Conservation (phyloP, 129 eudicot species). For the Centella asiatica region DNA sequence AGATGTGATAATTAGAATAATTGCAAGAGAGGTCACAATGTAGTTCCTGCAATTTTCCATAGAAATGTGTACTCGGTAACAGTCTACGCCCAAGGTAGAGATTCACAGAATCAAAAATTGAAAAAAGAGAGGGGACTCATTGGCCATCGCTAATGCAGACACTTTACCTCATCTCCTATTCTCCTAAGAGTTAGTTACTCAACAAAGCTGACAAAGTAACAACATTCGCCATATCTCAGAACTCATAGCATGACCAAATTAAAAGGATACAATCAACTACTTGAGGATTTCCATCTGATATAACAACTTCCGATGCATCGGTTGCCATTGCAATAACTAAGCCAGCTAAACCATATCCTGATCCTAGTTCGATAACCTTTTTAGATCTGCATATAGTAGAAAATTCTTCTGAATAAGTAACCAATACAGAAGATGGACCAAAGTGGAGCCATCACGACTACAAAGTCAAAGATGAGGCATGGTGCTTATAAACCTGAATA, state of each 20-base stretch:
- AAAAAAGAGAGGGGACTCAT: too few species aligned
- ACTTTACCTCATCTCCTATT: too few species aligned
- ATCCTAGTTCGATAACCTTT: conserved; percentile 86
- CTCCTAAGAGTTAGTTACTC: too few species aligned
- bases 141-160: too few species aligned
- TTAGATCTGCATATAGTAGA: conserved; percentile 43
- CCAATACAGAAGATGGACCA: neutral
- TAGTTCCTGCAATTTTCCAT: too few species aligned
- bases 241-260: neutral
- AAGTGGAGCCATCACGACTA: neutral
- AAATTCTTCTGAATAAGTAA: neutral
- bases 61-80: too few species aligned
- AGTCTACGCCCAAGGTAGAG: too few species aligned
- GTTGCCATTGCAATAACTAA: conserved; percentile 67
- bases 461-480: conserved; percentile 2
- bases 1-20: neutral
- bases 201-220: neutral
- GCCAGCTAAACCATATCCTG: conserved; percentile 95
- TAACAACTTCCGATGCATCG: conserved; percentile 81
- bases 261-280: conserved; percentile 99
- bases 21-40: too few species aligned
- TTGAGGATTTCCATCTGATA: conserved; percentile 99
- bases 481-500: conserved; percentile 49
- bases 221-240: neutral
- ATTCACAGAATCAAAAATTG: too few species aligned